Evolutionary conservation across 2,329 filamentous ascomycete species (phyloP), one percentile per base, ranked within the genome.

Genomic region (Hypocreales sp.): DNA sequence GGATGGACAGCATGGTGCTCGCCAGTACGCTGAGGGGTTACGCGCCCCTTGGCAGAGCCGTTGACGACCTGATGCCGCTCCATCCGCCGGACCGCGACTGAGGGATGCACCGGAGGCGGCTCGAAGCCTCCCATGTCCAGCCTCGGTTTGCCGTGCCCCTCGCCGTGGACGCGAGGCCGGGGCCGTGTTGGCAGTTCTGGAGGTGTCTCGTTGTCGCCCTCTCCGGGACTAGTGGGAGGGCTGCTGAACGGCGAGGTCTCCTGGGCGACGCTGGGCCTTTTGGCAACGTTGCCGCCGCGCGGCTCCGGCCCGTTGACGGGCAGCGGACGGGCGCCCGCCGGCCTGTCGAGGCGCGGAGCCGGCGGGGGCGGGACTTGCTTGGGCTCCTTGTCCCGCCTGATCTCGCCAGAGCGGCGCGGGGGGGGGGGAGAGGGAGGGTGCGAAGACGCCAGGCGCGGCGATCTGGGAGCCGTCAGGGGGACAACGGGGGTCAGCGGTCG

Each of bases 221-320:
- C 47, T 29, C 65, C 72, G 5, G 70, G 67, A 44, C 78, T 87
- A 39, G 72, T 75, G 0, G 86, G 83, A 12, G 84, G 84, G 20
- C 83, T 93, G 42, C 64, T 84, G 45, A 94, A 93, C 0, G 87
- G 86, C 1, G 87, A 93, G 0, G 73, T 45, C 42, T 59, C 55
- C 34, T 58, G 48, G 1, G 40, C 36, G 5, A 48, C 36, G 8
- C 35, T 35, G 5, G 35, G 25, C 27, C 31, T 44, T 3, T 27
- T 34, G 6, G 20, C 18, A n/a, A 32, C 21, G 16, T 28, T 33
- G 17, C 20, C 36, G 15, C 26, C 34, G 13, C 24, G 32, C 2
- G 31, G 8, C 10, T 41, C 33, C 8, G 40, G 27, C n/a, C 34
- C 13, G 5, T 31, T 25, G 2, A 29, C 23, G 8, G 35, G 30